These are phyloP conservation scores for Pharnaceum exiguum DNA, from an alignment of 148 eudicot genomes.

Conservation along the genomic window DNA sequence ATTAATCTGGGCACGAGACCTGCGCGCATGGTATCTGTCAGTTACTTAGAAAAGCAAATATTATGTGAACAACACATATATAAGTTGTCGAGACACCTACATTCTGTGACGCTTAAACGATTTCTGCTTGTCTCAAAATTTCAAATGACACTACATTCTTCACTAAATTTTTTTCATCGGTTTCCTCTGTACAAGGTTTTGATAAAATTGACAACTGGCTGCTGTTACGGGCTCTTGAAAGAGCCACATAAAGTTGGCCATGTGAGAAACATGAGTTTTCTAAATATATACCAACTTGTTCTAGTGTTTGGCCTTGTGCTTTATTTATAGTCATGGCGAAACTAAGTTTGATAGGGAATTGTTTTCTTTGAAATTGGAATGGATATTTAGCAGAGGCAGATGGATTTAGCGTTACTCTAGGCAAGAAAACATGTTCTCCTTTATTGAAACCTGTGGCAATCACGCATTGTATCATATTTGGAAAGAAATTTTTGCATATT, in stretches of 20 bases:
- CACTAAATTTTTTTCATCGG: background rate
- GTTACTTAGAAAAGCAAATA: too few relatives aligned
- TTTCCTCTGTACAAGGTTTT: background rate
- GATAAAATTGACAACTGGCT: background rate
- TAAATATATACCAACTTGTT: background rate
- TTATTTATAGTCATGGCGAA: slow-evolving; percentile 5
- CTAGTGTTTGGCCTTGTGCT: slow-evolving; percentile 3
- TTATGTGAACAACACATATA: too few relatives aligned
- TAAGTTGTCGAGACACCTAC: too few relatives aligned
- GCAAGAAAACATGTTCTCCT: background rate
- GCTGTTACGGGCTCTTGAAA: background rate
- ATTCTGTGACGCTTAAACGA: too few relatives aligned
- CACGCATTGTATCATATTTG: background rate
- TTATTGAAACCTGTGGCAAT: background rate
- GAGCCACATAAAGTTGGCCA: slow-evolving; percentile 3
- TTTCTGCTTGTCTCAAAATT: background rate
- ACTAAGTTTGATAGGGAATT: background rate
- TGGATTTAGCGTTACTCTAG: background rate
- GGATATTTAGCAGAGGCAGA: background rate
- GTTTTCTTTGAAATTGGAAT: background rate
- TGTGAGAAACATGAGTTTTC: background rate
- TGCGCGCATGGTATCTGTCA: too few relatives aligned
- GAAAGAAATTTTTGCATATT: background rate
- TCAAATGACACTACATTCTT: background rate
- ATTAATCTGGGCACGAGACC: too few relatives aligned